A percentile compares a stretch with the other conserved stretches of the same genome.
Conservation (phyloP, 2,329 filamentous ascomycete genomes). For the Sporothrix humicola region DNA sequence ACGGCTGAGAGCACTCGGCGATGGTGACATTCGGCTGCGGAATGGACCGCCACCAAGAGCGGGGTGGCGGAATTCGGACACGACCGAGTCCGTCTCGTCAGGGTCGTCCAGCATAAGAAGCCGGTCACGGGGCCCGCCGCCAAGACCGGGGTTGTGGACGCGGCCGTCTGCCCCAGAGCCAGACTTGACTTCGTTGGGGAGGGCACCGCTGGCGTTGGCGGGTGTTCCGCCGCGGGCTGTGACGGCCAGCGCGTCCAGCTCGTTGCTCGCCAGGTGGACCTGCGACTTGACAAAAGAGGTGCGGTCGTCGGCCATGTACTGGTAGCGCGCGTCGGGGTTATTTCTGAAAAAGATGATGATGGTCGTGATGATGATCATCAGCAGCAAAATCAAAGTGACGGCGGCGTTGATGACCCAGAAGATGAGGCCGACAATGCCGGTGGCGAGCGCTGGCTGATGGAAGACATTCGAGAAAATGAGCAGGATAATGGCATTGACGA, state of each 20-base stretch:
- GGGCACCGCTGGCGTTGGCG: not conserved
- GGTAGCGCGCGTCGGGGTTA: constrained; percentile 85
- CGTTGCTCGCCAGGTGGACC: constrained; percentile 72
- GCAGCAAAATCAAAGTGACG: constrained; percentile 75
- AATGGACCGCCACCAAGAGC: no score
- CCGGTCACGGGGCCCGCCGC: constrained; percentile 17
- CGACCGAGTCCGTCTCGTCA: constrained; percentile 28
- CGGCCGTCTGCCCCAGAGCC: not conserved
- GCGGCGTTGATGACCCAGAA: constrained; percentile 83
- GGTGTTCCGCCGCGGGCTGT: constrained; percentile 75
- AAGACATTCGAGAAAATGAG: constrained; percentile 83
- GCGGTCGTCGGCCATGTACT: constrained; percentile 87
- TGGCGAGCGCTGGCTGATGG: constrained; percentile 76
- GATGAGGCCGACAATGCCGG: constrained; percentile 80
- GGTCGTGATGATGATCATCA: constrained; percentile 75
- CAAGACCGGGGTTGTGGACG: not conserved
- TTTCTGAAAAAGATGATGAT: constrained; percentile 76
- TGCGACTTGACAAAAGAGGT: constrained; percentile 91
- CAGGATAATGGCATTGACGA: constrained; percentile 79
- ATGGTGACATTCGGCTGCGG: constrained; percentile 8
- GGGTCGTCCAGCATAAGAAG: constrained; percentile 25
- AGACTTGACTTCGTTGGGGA: not conserved
- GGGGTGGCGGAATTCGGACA: constrained; percentile 23
- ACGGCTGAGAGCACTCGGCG: constrained; percentile 12
- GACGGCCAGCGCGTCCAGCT: constrained; percentile 80